phyloP scores from a whole-genome alignment of 768 basidiomycete genomes.

The Xerocomus brunneocitrinus region DNA sequence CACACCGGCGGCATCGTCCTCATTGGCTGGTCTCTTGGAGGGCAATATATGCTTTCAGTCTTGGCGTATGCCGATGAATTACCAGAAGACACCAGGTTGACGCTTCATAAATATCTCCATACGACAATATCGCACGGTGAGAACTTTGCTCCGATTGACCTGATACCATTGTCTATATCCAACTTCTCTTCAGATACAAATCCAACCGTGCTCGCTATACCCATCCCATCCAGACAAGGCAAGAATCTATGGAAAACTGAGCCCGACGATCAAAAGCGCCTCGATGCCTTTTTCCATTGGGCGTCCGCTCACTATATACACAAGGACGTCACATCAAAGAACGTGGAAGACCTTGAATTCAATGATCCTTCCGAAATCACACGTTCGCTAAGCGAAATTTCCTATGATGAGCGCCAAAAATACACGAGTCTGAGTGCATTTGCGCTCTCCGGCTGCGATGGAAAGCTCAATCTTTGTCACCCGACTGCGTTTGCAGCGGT shows the following conservation, averaged over 20 bases:
- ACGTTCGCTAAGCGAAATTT: slow-evolving; percentile 9
- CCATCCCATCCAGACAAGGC: background rate
- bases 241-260: background rate
- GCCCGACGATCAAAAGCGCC: slow-evolving; percentile 7
- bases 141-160: background rate
- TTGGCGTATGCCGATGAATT: slow-evolving; percentile 17
- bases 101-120: slow-evolving; percentile 16
- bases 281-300: slow-evolving; percentile 17
- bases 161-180: background rate
- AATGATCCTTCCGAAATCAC: slow-evolving; percentile 1
- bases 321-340: slow-evolving; percentile 14
- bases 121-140: slow-evolving; percentile 15
- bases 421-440: slow-evolving; percentile 11
- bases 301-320: slow-evolving; percentile 14
- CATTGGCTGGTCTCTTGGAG: slow-evolving; percentile 20
- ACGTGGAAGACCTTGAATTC: slow-evolving; percentile 18
- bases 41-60: slow-evolving; percentile 7
- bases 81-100: slow-evolving; percentile 1
- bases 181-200: slow-evolving; percentile 5
- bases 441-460: slow-evolving; percentile 3
- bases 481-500: slow-evolving; percentile 2
- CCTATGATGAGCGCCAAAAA: slow-evolving; percentile 5
- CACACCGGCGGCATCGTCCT: slow-evolving; percentile 11
- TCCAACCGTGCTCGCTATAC: slow-evolving; percentile 3
- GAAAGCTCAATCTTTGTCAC: slow-evolving; percentile 11